These are phyloP conservation scores for Erodium maritimum DNA, from an alignment of 345 rosid genomes.

Conservation along the genomic window DNA sequence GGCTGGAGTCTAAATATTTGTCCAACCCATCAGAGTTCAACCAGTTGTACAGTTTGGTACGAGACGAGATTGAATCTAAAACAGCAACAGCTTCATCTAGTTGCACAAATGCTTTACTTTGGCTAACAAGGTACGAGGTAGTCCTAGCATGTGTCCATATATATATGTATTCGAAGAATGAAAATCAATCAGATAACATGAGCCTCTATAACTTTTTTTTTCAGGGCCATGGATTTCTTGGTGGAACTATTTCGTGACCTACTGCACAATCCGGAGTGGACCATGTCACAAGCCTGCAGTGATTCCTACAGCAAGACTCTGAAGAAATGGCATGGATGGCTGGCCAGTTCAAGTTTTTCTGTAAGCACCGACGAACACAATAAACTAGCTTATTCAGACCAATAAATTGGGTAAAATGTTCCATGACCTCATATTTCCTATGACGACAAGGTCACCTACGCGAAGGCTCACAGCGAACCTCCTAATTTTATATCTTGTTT, in stretches of 20 bases:
- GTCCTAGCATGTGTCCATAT: background rate
- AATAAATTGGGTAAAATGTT: background rate
- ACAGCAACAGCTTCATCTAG: constrained; percentile 79
- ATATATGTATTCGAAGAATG: background rate
- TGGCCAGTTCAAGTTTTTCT: constrained; percentile 71
- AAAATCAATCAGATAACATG: background rate
- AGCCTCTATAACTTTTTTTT: constrained; percentile 5
- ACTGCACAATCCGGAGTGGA: constrained; percentile 62
- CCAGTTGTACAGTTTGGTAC: constrained; percentile 60
- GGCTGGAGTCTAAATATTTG: constrained; percentile 71
- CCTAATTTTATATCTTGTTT: too few relatives aligned
- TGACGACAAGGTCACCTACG: too few relatives aligned
- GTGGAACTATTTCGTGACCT: constrained; percentile 74
- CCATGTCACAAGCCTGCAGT: constrained; percentile 66
- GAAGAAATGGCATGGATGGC: constrained; percentile 81
- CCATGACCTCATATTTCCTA: background rate
- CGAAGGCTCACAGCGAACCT: too few relatives aligned
- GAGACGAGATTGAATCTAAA: constrained; percentile 68
- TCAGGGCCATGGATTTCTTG: constrained; percentile 88
- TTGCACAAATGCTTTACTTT: constrained; percentile 91
- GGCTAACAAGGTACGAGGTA: constrained; percentile 68
- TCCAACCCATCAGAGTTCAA: constrained; percentile 52
- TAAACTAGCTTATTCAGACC: background rate
- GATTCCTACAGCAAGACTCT: constrained; percentile 75
- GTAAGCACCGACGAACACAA: constrained; percentile 22